Conservation (phyloP, 2,329 filamentous ascomycete species). For the Hypoxylon sp. region DNA sequence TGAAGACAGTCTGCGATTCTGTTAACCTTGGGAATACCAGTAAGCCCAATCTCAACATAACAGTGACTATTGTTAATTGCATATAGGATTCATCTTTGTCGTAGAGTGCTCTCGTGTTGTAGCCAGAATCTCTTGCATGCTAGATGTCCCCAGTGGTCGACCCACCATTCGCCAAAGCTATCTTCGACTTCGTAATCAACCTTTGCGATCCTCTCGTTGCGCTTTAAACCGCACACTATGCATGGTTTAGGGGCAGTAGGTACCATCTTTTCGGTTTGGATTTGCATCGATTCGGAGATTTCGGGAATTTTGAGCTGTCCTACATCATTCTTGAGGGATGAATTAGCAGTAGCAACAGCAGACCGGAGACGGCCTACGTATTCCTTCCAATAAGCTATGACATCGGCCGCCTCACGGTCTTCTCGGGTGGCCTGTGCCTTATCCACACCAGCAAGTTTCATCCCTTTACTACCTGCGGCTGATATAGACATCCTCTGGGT, state of each 20-base stretch:
- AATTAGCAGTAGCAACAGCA: constrained; percentile 77
- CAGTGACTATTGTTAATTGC: constrained; percentile 3
- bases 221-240: constrained; percentile 87
- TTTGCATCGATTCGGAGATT: constrained; percentile 76
- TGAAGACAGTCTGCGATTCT: background rate
- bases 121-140: constrained; percentile 90
- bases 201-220: constrained; percentile 85
- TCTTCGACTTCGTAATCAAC: constrained; percentile 86
- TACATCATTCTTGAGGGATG: constrained; percentile 55
- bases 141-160: constrained; percentile 87
- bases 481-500: constrained; percentile 92
- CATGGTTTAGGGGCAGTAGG: constrained; percentile 82
- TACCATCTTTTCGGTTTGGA: constrained; percentile 79
- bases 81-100: constrained; percentile 69
- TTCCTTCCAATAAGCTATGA: constrained; percentile 80
- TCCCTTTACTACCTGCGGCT: constrained; percentile 80
- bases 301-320: constrained; percentile 74
- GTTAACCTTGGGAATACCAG: background rate
- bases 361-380: constrained; percentile 82
- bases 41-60: constrained; percentile 10
- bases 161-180: constrained; percentile 97
- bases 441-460: constrained; percentile 92
- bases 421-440: constrained; percentile 86
- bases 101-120: constrained; percentile 78
- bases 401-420: constrained; percentile 86